Conservation (phyloP, 305 asterid genomes). For the Fraxinus xanthoxyloides region DNA sequence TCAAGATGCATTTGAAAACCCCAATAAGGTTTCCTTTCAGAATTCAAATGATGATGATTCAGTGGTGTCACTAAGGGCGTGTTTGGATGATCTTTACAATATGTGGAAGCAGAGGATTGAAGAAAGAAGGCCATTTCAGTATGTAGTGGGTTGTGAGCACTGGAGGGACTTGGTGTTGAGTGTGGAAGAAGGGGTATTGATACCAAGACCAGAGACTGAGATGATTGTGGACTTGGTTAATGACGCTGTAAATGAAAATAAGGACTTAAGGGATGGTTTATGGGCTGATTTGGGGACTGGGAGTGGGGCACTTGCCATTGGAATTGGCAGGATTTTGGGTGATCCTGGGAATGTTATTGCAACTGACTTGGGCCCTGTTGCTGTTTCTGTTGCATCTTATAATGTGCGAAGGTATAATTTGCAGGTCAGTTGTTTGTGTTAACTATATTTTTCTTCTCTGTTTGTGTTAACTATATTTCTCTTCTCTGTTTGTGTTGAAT, state of each 20-base stretch:
- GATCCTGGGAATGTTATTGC: slow-evolving; percentile 57
- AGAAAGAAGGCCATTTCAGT: slow-evolving; percentile 71
- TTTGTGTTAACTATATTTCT: background rate
- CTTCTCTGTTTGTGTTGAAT: background rate
- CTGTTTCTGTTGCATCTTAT: slow-evolving; percentile 64
- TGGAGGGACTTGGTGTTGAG: slow-evolving; percentile 86
- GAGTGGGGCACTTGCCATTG: slow-evolving; percentile 93
- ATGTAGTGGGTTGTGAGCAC: slow-evolving; percentile 89
- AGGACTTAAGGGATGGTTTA: slow-evolving; percentile 45
- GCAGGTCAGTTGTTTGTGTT: slow-evolving; percentile 46
- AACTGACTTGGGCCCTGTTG: slow-evolving; percentile 60
- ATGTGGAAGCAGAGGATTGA: slow-evolving; percentile 74
- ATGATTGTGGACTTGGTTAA: slow-evolving; percentile 65
- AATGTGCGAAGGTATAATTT: slow-evolving; percentile 71
- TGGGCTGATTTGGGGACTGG: slow-evolving; percentile 97
- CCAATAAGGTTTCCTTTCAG: slow-evolving; percentile 25
- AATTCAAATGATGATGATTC: slow-evolving; percentile 11
- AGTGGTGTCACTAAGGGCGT: slow-evolving; percentile 43
- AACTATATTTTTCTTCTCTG: background rate
- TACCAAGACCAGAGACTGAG: slow-evolving; percentile 95
- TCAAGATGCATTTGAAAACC: slow-evolving; percentile 55
- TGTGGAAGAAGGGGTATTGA: slow-evolving; percentile 85
- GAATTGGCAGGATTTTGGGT: slow-evolving; percentile 55
- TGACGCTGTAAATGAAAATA: slow-evolving; percentile 40
- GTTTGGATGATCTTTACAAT: slow-evolving; percentile 59